Evolutionary conservation across 306 rosid genomes (phyloP), one percentile per base, ranked within the genome.

Genomic region (Cajanus cajan): DNA sequence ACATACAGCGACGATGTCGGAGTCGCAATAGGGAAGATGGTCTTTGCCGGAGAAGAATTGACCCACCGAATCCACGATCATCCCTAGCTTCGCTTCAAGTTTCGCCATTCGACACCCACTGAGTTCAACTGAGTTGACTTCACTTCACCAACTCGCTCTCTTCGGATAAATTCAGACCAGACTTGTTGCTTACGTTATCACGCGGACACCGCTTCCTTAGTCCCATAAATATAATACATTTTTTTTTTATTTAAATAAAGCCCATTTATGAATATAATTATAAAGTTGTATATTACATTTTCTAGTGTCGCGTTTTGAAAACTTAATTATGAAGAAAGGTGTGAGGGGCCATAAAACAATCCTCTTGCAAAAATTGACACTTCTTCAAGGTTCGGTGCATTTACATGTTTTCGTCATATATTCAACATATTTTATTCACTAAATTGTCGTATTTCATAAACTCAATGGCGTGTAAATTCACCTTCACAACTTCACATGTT

Each of bases 41-140:
- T 94, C 98, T 33, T 82, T 82, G 64, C 97, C 92, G 68, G 96
- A 84, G 86, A 94, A 92, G 94, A 94, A 94, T 70, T 57, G 83
- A 9, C 90, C 87, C 2, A 94, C 89, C 10, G 92, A 89, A 34
- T 83, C 90, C 10, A 92, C 82, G 39, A 92, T 85, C 63, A 83
- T 92, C 14, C 87, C 93, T 0, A 91, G 71, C 81, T 90, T 88
- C 0, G 86, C 92, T 81, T 89, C 98, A 67, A 93, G 83, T 39
- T 73, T 87, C 73, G 89, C 83, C 88, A 85, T 85, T 8, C 50
- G 11, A 48, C 34, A 13, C 24, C 22, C 41, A 25, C 18, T 45
- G 63, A 78, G 34, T 71, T 50, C 66, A 13, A 59, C 43, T 25
- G 71, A 75, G 50, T 64, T 14, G 15, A 64, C 6, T 36, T 63